phyloP scores from a whole-genome alignment of 495 filamentous ascomycete genomes.

The Letharia lupina region DNA sequence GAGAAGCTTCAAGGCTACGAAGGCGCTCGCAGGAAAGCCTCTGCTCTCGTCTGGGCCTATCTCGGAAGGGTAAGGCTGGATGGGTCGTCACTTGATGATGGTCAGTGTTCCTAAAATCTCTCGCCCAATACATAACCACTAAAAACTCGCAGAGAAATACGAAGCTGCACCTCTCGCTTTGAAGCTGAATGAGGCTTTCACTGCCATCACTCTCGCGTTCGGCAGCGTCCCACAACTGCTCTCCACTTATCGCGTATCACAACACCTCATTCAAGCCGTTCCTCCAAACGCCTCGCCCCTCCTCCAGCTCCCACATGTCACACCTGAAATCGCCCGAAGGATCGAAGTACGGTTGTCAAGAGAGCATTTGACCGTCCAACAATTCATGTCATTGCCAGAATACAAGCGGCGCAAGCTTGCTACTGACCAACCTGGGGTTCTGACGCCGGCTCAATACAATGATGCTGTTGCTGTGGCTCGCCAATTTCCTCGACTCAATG shows the following conservation, averaged over 20 bases:
- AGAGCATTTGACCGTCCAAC: constrained; percentile 68
- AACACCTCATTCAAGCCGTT: constrained; percentile 83
- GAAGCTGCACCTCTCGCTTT: constrained; percentile 82
- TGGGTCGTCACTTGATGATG: constrained; percentile 61
- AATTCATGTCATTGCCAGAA: constrained; percentile 78
- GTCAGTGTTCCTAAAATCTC: constrained; percentile 40
- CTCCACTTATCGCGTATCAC: constrained; percentile 69
- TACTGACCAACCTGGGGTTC: constrained; percentile 57
- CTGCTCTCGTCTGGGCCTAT: constrained; percentile 90
- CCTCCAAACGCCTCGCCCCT: constrained; percentile 77
- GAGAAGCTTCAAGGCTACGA: constrained; percentile 61
- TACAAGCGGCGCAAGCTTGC: constrained; percentile 59
- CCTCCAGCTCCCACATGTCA: constrained; percentile 86
- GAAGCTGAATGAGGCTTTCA: constrained; percentile 74
- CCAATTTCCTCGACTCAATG: constrained; percentile 69
- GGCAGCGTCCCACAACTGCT: constrained; percentile 74
- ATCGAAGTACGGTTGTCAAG: constrained; percentile 67
- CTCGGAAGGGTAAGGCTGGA: constrained; percentile 74
- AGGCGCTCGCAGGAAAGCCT: constrained; percentile 69
- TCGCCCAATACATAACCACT: not conserved
- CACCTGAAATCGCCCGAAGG: constrained; percentile 59
- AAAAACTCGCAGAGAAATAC: constrained; percentile 45
- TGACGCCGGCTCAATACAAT: constrained; percentile 68
- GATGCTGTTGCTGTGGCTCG: constrained; percentile 65
- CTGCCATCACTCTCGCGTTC: constrained; percentile 77